A percentile compares a stretch with the other conserved stretches of the same genome.
Conservation (phyloP, 2,329 filamentous ascomycete genomes). For the Curvularia hawaiiensis region DNA sequence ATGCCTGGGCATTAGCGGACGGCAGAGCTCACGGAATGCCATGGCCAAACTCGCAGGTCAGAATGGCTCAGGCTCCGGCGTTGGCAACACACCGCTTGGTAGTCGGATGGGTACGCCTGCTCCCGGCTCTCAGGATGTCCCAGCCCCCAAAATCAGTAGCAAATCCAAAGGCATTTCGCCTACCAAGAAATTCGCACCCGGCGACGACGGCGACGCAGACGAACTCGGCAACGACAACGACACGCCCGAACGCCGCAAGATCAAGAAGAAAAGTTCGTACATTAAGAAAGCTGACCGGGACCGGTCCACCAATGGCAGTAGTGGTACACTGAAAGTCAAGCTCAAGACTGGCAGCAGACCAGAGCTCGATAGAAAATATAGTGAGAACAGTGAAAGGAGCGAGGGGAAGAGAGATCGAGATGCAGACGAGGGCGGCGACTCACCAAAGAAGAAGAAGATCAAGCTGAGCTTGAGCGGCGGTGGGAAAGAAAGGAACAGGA, state of each 20-base stretch:
- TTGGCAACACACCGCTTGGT: conserved; percentile 50
- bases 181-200: conserved; percentile 34
- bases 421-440: conserved; percentile 37
- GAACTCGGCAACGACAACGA: conserved; percentile 50
- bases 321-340: conserved; percentile 40
- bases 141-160: conserved; percentile 36
- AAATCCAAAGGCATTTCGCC: conserved; percentile 24
- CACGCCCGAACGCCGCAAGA: conserved; percentile 50
- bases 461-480: conserved; percentile 37
- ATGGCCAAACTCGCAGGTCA: conserved; percentile 52
- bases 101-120: conserved; percentile 51
- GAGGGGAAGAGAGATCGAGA: conserved; percentile 45
- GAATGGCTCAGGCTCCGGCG: conserved; percentile 47
- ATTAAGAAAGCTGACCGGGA: conserved; percentile 49
- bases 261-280: conserved; percentile 56
- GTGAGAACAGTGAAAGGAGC: conserved; percentile 35
- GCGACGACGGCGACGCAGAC: conserved; percentile 33
- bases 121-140: conserved; percentile 40
- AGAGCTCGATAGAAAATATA: conserved; percentile 37
- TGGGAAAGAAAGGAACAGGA: conserved; percentile 21
- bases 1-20: conserved; percentile 62
- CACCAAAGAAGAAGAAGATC: conserved; percentile 47
- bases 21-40: conserved; percentile 56
- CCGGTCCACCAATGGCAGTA: conserved; percentile 20
- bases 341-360: conserved; percentile 37